Base-by-base conservation (phyloP, 2,329 filamentous ascomycete genomes). In the Sordariomycetes sp. region DNA sequence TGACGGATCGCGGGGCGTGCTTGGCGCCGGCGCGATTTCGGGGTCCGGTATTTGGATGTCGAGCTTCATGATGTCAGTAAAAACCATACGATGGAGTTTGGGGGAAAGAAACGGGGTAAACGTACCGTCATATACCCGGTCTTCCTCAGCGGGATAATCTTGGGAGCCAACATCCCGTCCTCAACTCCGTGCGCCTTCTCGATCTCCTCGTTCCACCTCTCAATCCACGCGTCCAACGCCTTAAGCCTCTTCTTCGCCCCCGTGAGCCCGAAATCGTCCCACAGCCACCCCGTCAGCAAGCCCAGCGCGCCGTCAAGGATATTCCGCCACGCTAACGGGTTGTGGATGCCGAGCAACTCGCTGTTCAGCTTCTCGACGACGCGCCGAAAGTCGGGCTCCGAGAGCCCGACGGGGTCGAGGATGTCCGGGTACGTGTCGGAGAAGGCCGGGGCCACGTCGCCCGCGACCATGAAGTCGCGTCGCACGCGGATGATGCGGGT, bases 401-500 rank as follows among this genome's bases (percentile, higher is more conserved):
- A 80, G 51, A 99, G 74, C 35, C 92, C 83, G 0, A 83, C 83
- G 0, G 91, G 90, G 63, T 97, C 92, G 8, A 99, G 77, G 59
- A 99, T 96, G 69, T 99, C 94, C 0, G 94, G 94, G 66, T 99
- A 99, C 2, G 97, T 78, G 66, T 97, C 97, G 18, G 90, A 94
- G 69, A 95, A 97, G 0, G 92, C 90, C 0, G 94, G 94, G 1
- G 92, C 93, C 32, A 96, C 76, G 70, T 99, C 94, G 40, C 93
- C 94, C 61, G 86, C 82, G 34, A 92, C 72, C 73, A 97, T 86
- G 89, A 92, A 99, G 71, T 99, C 94, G 50, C 94, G 82, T 59
- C 87, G 86, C 62, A 99, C 87, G 18, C 94, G 87, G 66, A 99
- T 97, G 62, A 99, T 89, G 59, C 93, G 87, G 1, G 94, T 99